These are phyloP conservation scores for Eucalyptus cloeziana DNA, from an alignment of 345 rosid genomes.

Conservation along the genomic window DNA sequence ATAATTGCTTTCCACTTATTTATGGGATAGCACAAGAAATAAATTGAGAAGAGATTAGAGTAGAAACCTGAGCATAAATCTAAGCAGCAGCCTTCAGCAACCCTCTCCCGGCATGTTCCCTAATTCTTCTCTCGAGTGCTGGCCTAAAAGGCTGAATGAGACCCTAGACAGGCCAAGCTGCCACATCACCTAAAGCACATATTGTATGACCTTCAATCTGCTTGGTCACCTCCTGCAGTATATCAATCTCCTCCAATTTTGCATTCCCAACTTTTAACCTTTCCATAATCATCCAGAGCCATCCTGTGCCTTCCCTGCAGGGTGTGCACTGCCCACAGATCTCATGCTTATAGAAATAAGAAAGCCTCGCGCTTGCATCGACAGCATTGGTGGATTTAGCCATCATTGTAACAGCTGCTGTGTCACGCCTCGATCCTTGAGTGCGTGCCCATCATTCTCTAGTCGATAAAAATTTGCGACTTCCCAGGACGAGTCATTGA, in stretches of 20 bases:
- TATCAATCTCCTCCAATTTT: constrained; percentile 90
- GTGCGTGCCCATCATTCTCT: too few relatives aligned
- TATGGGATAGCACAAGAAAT: not conserved
- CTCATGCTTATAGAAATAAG: constrained; percentile 96
- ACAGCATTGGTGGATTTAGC: constrained; percentile 93
- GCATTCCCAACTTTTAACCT: constrained; percentile 60
- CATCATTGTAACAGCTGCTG: constrained; percentile 96
- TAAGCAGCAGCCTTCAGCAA: constrained; percentile 81
- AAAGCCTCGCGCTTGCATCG: constrained; percentile 93
- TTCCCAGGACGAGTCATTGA: too few relatives aligned
- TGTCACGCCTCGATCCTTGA: too few relatives aligned
- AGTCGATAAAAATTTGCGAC: too few relatives aligned
- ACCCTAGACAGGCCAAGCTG: constrained; percentile 99
- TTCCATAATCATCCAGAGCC: constrained; percentile 99
- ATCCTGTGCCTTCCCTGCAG: constrained; percentile 93
- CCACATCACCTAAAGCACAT: constrained; percentile 97
- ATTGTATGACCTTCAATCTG: constrained; percentile 99
- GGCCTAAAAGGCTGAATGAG: constrained; percentile 94
- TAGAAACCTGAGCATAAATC: constrained; percentile 15
- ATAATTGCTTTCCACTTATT: not conserved
- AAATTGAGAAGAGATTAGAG: not conserved
- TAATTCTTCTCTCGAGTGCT: constrained; percentile 91
- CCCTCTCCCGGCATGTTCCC: constrained; percentile 81
- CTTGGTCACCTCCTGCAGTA: constrained; percentile 94
- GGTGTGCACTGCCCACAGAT: constrained; percentile 99